Percentiles rank a stretch among this genome's conserved stretches.
phyloP scores from a whole-genome alignment of 768 basidiomycete species.

The Macrolepiota albuminosa region DNA sequence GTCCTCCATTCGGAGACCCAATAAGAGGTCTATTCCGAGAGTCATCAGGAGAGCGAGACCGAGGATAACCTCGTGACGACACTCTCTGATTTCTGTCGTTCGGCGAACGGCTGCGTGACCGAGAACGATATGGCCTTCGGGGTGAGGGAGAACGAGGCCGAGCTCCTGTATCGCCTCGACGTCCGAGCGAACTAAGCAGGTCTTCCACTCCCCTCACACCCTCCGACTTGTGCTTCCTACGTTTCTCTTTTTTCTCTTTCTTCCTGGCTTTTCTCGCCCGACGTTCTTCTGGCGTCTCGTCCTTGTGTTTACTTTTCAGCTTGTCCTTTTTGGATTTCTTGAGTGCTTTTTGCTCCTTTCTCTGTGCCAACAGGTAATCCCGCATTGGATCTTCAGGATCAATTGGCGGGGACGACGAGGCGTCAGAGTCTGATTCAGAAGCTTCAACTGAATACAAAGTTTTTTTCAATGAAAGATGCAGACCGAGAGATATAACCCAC shows the following conservation, averaged over 20 bases:
- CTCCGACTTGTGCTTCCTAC: conserved; percentile 56
- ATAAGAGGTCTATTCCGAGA: conserved; percentile 8
- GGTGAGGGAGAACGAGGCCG: conserved; percentile 19
- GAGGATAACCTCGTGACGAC: neutral
- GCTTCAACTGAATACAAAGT: conserved; percentile 37
- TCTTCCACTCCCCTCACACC: conserved; percentile 64
- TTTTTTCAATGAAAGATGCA: neutral
- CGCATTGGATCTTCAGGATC: conserved; percentile 99
- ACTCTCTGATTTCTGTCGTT: conserved; percentile 8
- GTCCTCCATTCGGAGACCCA: conserved; percentile 3
- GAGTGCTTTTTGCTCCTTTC: conserved; percentile 62
- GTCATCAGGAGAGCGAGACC: conserved; percentile 14
- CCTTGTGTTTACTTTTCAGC: conserved; percentile 62
- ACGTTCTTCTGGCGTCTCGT: conserved; percentile 79
- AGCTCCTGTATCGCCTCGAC: conserved; percentile 19
- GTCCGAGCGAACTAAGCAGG: conserved; percentile 49
- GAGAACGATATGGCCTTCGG: conserved; percentile 12
- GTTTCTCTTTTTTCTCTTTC: conserved; percentile 66
- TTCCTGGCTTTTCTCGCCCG: conserved; percentile 67
- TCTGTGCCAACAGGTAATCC: conserved; percentile 79
- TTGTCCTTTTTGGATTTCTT: conserved; percentile 62
- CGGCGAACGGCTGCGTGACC: conserved; percentile 14
- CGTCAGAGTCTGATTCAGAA: conserved; percentile 61
- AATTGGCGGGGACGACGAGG: conserved; percentile 58
- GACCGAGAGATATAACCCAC: conserved; percentile 29